These are phyloP conservation scores for Rhizopus delemar DNA, from an alignment of 371 early-diverging fungal genomes.

Conservation along the genomic window DNA sequence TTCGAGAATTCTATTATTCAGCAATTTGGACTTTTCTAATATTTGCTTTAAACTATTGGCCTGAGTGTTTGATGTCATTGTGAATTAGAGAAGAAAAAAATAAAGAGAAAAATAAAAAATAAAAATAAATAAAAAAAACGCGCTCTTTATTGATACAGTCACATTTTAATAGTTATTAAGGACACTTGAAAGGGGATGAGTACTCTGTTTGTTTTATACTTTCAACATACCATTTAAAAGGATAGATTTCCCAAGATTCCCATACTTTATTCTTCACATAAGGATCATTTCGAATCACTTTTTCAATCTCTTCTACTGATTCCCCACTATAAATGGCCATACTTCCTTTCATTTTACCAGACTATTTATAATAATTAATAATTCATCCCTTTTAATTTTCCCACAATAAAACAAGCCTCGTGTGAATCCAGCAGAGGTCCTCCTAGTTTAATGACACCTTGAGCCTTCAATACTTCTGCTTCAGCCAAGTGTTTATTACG, in stretches of 20 bases:
- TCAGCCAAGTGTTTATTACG: constrained; percentile 49
- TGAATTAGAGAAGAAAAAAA: constrained; percentile 9
- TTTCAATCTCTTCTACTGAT: constrained; percentile 41
- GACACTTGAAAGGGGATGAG: neutral
- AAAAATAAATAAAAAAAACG: constrained; percentile 2
- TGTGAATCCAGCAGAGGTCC: constrained; percentile 58
- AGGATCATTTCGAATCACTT: constrained; percentile 45
- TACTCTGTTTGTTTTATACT: neutral
- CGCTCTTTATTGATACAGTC: neutral
- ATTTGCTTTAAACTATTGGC: constrained; percentile 37
- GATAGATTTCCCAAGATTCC: constrained; percentile 54
- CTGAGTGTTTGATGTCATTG: neutral
- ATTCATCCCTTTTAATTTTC: neutral
- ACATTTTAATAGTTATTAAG: neutral
- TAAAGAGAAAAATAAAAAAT: constrained; percentile 7
- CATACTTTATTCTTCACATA: constrained; percentile 64
- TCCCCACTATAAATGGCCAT: constrained; percentile 52
- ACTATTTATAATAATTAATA: constrained; percentile 1
- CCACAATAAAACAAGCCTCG: constrained; percentile 21
- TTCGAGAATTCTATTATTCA: constrained; percentile 32
- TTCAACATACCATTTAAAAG: constrained; percentile 26
- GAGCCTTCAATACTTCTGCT: constrained; percentile 28
- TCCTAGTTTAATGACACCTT: constrained; percentile 41
- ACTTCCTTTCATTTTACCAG: constrained; percentile 60
- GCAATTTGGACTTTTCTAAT: constrained; percentile 39